A percentile compares a stretch with the other conserved stretches of the same genome.
These are phyloP conservation scores for Papiliotrema flavescens DNA, from an alignment of 1,284 basidiomycete species.

Conservation along the genomic window DNA sequence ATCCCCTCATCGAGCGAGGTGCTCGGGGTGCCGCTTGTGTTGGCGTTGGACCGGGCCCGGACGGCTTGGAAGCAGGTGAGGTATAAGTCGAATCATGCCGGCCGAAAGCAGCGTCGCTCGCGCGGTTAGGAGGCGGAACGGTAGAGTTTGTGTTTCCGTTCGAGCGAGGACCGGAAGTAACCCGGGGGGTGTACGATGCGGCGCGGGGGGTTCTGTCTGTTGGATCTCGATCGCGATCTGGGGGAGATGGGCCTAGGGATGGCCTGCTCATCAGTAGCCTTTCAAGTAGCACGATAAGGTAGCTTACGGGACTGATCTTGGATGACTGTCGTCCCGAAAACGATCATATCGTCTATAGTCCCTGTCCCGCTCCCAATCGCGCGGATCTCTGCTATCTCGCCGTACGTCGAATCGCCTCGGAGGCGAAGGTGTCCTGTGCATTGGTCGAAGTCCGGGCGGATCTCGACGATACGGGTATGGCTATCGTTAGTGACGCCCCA, in stretches of 20 bases:
- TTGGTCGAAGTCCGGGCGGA: neutral
- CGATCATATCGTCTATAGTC: constrained; percentile 7
- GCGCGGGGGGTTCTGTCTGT: no score
- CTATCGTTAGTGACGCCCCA: no score
- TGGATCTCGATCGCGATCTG: constrained; percentile 11
- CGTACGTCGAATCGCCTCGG: neutral
- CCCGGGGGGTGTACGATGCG: constrained; percentile 8
- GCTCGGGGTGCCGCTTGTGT: constrained; percentile 14
- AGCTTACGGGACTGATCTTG: neutral
- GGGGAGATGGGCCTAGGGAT: constrained; percentile 2
- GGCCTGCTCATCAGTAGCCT: neutral
- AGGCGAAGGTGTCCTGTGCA: neutral
- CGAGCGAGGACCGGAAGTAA: constrained; percentile 13
- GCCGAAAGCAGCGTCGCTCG: no score
- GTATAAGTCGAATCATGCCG: no score
- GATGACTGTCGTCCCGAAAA: constrained; percentile 10
- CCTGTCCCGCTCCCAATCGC: constrained; percentile 10
- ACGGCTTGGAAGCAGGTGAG: no score
- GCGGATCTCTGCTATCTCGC: neutral
- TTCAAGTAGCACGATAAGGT: neutral
- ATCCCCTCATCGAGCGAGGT: constrained; percentile 29
- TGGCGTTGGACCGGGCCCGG: constrained; percentile 1
- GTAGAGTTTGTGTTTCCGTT: no score
- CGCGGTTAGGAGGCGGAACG: no score
- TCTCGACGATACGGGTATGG: neutral